Percentiles rank a stretch among this genome's conserved stretches.
Conservation (phyloP, 768 basidiomycete genomes). For the Pulveroboletus sp. region DNA sequence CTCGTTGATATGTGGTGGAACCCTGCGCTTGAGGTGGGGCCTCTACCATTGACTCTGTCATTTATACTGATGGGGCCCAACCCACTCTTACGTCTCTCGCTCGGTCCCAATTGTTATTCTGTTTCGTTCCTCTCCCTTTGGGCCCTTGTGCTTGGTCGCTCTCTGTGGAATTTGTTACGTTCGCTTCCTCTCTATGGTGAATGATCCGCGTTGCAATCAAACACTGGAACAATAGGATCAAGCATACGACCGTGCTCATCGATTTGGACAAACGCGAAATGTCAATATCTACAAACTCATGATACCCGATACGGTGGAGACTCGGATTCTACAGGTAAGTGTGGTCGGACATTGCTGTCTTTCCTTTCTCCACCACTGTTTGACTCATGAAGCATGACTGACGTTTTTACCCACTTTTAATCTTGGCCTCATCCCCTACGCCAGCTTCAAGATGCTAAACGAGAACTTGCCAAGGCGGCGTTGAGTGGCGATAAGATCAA, state of each 20-base stretch:
- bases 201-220: not conserved
- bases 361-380: not conserved
- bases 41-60: not conserved
- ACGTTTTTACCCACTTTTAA: not conserved
- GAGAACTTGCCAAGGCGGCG: conserved; percentile 77
- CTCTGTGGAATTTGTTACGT: not conserved
- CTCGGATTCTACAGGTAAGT: conserved; percentile 70
- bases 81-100: not conserved
- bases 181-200: not conserved
- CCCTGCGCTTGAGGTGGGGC: conserved; percentile 71
- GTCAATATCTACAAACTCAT: conserved; percentile 90
- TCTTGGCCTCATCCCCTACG: conserved; percentile 20
- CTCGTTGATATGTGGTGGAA: conserved; percentile 96
- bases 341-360: not conserved
- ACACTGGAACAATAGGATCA: conserved; percentile 55
- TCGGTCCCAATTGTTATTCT: not conserved
- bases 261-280: conserved; percentile 80
- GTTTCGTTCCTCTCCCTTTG: not conserved
- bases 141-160: not conserved
- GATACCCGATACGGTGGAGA: conserved; percentile 81
- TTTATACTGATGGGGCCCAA: conserved; percentile 6
- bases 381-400: not conserved
- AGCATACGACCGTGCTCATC: conserved; percentile 89
- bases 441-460: conserved; percentile 88
- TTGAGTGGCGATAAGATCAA: conserved; percentile 86